Evolutionary conservation across 306 rosid genomes (phyloP).

Genomic region (Castanea mollissima): DNA sequence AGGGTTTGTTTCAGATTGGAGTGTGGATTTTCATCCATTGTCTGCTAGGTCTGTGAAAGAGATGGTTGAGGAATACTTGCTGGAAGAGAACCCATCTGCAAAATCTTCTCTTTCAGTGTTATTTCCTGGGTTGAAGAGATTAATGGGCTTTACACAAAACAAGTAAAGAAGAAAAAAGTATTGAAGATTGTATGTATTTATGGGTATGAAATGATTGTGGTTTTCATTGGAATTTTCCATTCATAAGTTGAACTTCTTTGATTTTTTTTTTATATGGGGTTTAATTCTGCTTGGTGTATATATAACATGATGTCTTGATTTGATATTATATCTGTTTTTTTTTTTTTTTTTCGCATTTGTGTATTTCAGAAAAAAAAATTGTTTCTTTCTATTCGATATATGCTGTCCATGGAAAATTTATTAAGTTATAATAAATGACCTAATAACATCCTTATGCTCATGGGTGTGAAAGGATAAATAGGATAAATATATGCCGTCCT

Average conservation of each 20-base stretch:
- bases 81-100: constrained; percentile 29
- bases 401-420: no score
- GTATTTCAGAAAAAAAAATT: no score
- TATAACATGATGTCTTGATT: background rate
- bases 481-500: no score
- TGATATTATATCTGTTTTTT: background rate
- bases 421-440: no score
- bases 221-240: no score
- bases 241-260: no score
- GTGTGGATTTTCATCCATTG: constrained; percentile 69
- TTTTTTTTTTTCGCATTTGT: background rate
- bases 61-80: constrained; percentile 69
- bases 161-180: background rate
- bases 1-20: constrained; percentile 62
- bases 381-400: no score
- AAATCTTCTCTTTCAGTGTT: constrained; percentile 21
- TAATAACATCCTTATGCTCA: no score
- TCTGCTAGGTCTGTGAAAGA: constrained; percentile 61
- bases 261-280: background rate
- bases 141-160: constrained; percentile 51
- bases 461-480: no score
- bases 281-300: background rate
- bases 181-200: background rate
- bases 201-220: background rate
- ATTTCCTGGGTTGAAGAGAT: constrained; percentile 41